Evolutionary conservation across 2,329 filamentous ascomycete species (phyloP), one percentile per base, ranked within the genome.

Genomic region (Diatrype stigma): DNA sequence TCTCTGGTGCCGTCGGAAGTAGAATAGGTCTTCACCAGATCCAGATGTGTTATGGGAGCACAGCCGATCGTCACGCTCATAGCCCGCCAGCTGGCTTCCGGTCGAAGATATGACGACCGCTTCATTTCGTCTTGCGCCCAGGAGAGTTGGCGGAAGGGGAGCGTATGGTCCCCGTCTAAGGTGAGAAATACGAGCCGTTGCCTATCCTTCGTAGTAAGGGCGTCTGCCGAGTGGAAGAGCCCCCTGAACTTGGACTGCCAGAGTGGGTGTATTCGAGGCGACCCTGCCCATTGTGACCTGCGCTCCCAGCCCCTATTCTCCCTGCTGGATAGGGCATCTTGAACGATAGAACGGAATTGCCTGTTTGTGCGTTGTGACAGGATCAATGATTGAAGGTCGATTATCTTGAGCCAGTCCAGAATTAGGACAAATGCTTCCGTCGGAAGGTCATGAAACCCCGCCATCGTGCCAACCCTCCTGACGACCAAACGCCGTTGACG

Each of bases 1-100:
- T 60, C 59, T 17, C 37, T 21, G 8, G 14, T 12, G 16, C 50
- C 50, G 2, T 37, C 51, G 2, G 26, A 30, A 14, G 49, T 51
- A 22, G 52, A 54, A 42, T 54, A 57, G 49, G 46, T 51, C 45
- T 55, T 57, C 19, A 60, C 53, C 8, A 60, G 42, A 21, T 60
- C 58, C 2, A 60, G 45, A 5, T 57, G 59, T 10, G 52, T 62
- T n/a, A 63, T 58, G 26, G 60, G 58, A n/a, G 52, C 32, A 21
- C 28, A 37, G n/a, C 54, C 55, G 8, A 53, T 55, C 10, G 57
- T 57, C 26, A 61, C 49, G 28, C 53, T 58, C 32, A 63, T 48
- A 19, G 42, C 19, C 26, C 55, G 56, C 60, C 60, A 63, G 45
- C 55, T 61, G 21, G 60, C 60, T 34, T 56, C 56, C 1, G 54